phyloP scores from a whole-genome alignment of 2,329 filamentous ascomycete species.

The Colletotrichum tamarilloi region DNA sequence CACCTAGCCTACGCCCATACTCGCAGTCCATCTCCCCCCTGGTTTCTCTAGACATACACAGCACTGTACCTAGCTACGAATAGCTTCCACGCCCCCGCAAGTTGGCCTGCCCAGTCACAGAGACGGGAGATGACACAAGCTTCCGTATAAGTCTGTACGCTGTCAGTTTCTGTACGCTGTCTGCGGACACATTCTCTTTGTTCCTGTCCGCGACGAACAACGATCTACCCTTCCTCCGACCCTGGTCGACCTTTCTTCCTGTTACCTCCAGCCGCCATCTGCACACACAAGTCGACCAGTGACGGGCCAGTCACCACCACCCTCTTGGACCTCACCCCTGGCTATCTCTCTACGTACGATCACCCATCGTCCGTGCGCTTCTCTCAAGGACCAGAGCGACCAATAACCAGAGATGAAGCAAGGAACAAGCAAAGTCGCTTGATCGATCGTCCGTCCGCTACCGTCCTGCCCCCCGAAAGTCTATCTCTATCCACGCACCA shows the following conservation, averaged over 20 bases:
- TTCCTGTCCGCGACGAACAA: not conserved
- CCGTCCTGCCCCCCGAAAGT: not conserved
- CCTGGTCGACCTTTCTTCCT: not conserved
- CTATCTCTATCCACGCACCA: conserved; percentile 3
- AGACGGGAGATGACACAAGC: not conserved
- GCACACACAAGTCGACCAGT: not conserved
- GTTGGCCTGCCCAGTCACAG: not conserved
- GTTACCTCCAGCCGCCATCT: not conserved
- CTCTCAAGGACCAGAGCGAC: not conserved
- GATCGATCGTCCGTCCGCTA: not conserved
- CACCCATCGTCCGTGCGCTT: not conserved
- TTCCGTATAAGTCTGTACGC: not conserved
- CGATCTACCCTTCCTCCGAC: not conserved
- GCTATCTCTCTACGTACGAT: not conserved
- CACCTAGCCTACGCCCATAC: not conserved
- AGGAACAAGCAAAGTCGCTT: not conserved
- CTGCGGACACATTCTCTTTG: not conserved
- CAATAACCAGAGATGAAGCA: not conserved
- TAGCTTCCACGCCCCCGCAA: not conserved
- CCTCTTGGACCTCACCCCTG: not conserved
- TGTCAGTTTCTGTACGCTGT: not conserved
- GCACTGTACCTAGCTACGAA: not conserved
- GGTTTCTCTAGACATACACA: not conserved
- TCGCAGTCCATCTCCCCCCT: not conserved
- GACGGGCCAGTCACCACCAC: not conserved